Evolutionary conservation across 2,329 filamentous ascomycete genomes (phyloP).

Genomic region (Truncatella angustata): DNA sequence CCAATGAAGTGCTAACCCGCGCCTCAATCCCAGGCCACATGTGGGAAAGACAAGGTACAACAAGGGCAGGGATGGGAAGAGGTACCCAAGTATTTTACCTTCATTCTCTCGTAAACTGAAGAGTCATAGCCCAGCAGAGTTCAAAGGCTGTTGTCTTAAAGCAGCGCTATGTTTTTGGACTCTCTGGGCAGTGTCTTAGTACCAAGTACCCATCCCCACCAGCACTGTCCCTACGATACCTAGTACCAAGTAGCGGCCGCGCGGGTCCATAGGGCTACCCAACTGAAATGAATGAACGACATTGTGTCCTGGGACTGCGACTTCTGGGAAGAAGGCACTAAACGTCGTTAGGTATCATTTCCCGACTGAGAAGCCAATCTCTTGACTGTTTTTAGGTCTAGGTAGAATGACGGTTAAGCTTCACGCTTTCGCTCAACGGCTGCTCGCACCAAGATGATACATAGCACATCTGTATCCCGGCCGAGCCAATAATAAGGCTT

Average conservation of each 20-base stretch:
- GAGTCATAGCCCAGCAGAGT: background rate
- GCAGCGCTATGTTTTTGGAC: background rate
- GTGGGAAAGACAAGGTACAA: background rate
- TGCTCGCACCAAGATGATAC: no score
- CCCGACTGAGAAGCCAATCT: background rate
- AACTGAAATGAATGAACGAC: background rate
- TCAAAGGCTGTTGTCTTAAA: no score
- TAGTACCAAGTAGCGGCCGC: background rate
- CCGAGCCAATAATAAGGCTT: background rate
- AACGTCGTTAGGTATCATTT: background rate
- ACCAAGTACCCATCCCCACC: no score
- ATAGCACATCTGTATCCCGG: background rate
- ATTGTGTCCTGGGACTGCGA: no score
- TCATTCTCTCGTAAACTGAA: background rate
- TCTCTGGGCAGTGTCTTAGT: no score
- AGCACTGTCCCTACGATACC: background rate
- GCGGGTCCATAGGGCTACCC: slow-evolving; percentile 9
- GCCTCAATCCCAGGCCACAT: slow-evolving; percentile 11
- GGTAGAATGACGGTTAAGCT: no score
- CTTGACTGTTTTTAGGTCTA: no score
- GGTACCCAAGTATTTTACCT: slow-evolving; percentile 12
- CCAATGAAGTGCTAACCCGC: slow-evolving; percentile 5
- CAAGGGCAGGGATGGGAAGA: background rate
- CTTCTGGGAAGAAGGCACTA: no score
- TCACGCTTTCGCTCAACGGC: no score